A percentile compares a stretch with the other conserved stretches of the same genome.
phyloP scores from a whole-genome alignment of 768 basidiomycete species.

The Rhizopogon salebrosus region DNA sequence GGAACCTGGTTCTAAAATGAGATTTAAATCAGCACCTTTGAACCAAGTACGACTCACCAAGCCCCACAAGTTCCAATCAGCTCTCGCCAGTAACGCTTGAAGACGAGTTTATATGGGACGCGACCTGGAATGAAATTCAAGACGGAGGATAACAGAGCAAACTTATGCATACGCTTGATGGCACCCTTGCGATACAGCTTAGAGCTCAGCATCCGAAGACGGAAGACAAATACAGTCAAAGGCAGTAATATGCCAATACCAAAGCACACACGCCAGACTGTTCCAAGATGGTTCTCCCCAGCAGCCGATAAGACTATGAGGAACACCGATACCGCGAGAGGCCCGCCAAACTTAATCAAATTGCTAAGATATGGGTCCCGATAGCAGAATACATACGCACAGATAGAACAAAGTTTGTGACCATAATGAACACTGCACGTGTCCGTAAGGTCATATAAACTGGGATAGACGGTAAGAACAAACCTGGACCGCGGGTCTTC shows the following conservation, averaged over 20 bases:
- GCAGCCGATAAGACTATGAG: constrained; percentile 65
- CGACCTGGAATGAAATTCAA: constrained; percentile 28
- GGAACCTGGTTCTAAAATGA: constrained; percentile 40
- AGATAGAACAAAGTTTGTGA: constrained; percentile 66
- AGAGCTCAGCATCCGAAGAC: constrained; percentile 67
- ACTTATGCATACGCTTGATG: constrained; percentile 44
- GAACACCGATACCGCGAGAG: constrained; percentile 61
- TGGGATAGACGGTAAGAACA: constrained; percentile 4
- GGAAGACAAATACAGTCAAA: constrained; percentile 65
- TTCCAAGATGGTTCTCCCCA: constrained; percentile 53
- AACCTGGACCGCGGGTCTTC: constrained; percentile 56
- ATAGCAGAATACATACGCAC: constrained; percentile 28
- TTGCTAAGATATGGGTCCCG: neutral
- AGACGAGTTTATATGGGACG: constrained; percentile 57
- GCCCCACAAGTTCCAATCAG: constrained; percentile 71
- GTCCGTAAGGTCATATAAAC: constrained; percentile 1
- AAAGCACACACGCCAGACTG: constrained; percentile 66
- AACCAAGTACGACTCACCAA: constrained; percentile 38
- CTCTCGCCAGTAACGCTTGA: constrained; percentile 62
- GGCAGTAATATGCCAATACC: constrained; percentile 60
- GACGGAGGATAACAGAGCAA: neutral
- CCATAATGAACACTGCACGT: constrained; percentile 63
- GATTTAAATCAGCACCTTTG: neutral
- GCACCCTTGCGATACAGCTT: constrained; percentile 58
- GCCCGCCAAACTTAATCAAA: constrained; percentile 51